Percentiles rank a stretch among this genome's conserved stretches.
Evolutionary conservation across 106 monocot species (phyloP).

Genomic region (Ottelia alismoides): DNA sequence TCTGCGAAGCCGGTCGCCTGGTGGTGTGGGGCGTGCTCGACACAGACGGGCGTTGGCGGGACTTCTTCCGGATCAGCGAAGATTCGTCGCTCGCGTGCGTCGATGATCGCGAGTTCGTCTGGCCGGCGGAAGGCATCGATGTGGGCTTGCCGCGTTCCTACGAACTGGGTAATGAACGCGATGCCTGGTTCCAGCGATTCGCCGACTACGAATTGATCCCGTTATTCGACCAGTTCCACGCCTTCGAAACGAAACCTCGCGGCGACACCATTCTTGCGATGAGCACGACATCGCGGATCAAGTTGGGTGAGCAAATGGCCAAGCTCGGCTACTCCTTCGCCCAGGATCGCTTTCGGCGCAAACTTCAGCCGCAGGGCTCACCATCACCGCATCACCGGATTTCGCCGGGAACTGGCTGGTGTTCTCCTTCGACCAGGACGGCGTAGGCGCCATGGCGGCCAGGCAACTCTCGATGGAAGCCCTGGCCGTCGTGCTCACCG

Average conservation of each 20-base stretch:
- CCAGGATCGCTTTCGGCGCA: neutral
- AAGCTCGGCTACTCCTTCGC: neutral
- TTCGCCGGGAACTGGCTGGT: neutral
- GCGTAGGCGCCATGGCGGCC: neutral
- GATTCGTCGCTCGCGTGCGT: neutral
- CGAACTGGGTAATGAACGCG: neutral
- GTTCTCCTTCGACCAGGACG: neutral
- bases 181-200: neutral
- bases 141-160: neutral
- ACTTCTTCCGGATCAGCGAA: neutral
- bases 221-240: neutral
- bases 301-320: too few relatives aligned
- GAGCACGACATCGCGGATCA: neutral
- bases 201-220: neutral
- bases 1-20: neutral
- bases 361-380: neutral
- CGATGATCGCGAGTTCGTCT: neutral
- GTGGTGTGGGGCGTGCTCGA: neutral
- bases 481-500: neutral
- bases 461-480: neutral
- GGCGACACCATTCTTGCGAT: too few relatives aligned
- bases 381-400: neutral
- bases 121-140: neutral
- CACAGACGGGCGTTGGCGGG: neutral
- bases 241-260: neutral